These are phyloP conservation scores for Chalciporus sp. DNA, from an alignment of 1,284 basidiomycete genomes.

Conservation along the genomic window DNA sequence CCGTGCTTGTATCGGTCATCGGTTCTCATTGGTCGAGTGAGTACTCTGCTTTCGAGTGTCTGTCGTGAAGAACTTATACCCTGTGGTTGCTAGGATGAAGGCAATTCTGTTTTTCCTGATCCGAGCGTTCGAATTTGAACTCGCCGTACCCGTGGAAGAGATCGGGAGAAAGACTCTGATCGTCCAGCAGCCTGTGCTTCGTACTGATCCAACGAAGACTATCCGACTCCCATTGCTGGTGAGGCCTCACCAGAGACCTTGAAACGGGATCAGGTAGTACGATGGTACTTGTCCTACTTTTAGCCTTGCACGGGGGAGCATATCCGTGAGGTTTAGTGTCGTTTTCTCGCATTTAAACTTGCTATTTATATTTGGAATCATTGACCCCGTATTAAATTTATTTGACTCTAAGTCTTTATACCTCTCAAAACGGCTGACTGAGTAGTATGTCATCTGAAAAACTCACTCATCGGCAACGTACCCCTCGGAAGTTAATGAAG, in stretches of 20 bases:
- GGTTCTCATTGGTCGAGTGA: constrained; percentile 65
- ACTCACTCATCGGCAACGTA: too few species aligned
- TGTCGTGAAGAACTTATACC: too few species aligned
- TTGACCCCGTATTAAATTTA: too few species aligned
- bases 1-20: constrained; percentile 66
- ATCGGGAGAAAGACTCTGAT: constrained; percentile 35
- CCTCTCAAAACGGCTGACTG: too few species aligned
- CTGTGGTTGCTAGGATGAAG: constrained; percentile 46
- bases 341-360: too few species aligned
- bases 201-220: constrained; percentile 5
- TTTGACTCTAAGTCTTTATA: too few species aligned
- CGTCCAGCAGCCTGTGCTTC: constrained; percentile 42
- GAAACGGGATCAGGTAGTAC: neutral
- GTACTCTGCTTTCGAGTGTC: constrained; percentile 11
- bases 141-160: constrained; percentile 42
- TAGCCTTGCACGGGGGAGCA: too few species aligned
- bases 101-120: constrained; percentile 57
- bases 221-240: constrained; percentile 9
- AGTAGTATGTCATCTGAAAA: too few species aligned
- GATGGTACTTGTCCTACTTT: too few species aligned
- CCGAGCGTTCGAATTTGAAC: constrained; percentile 55
- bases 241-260: constrained; percentile 1
- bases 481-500: too few species aligned
- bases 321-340: too few species aligned
- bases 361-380: too few species aligned